phyloP scores from a whole-genome alignment of 257 asterid genomes.

The Nicotiana benthamiana region DNA sequence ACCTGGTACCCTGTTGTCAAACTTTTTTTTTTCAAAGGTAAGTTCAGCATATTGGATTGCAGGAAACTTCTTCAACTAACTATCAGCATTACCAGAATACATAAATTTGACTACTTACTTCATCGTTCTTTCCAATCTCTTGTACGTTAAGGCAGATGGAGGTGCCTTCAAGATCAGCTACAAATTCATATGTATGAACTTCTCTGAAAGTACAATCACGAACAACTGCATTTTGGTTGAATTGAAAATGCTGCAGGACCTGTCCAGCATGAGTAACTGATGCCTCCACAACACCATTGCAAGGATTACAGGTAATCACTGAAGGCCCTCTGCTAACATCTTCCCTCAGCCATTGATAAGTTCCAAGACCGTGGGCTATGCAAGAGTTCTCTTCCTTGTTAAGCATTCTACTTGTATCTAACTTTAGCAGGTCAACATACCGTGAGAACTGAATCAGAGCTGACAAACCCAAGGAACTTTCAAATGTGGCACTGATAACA shows the following conservation, averaged over 20 bases:
- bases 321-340: constrained; percentile 49
- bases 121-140: constrained; percentile 55
- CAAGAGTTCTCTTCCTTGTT: constrained; percentile 34
- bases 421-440: constrained; percentile 62
- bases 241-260: constrained; percentile 44
- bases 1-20: background rate
- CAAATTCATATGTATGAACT: constrained; percentile 39
- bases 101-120: constrained; percentile 35
- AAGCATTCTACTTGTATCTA: constrained; percentile 37
- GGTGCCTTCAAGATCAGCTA: constrained; percentile 37
- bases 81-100: background rate
- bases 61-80: background rate
- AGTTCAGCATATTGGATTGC: background rate
- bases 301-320: constrained; percentile 33
- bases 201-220: constrained; percentile 32
- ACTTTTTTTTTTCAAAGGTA: background rate
- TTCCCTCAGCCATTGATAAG: constrained; percentile 85
- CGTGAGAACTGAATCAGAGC: constrained; percentile 68
- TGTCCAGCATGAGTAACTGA: constrained; percentile 62
- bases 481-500: constrained; percentile 84
- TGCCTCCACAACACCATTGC: constrained; percentile 45
- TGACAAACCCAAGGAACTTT: constrained; percentile 73
- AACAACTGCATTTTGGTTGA: constrained; percentile 46
- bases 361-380: constrained; percentile 84
- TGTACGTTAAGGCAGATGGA: constrained; percentile 49